Conservation (phyloP, 129 eudicot species). For the Heracleum sosnowskyi region DNA sequence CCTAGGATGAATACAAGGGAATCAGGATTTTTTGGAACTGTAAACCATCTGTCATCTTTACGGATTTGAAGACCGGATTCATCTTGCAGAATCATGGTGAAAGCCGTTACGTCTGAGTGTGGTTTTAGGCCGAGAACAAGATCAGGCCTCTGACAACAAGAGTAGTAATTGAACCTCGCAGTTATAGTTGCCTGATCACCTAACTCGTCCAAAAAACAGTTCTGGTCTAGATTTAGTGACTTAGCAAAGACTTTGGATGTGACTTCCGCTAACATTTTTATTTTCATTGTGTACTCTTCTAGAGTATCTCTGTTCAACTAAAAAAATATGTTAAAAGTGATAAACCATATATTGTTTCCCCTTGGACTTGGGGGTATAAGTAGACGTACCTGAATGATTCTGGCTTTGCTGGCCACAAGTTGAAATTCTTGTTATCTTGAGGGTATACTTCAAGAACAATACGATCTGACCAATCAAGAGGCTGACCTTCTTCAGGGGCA, state of each 20-base stretch:
- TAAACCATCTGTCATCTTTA: conserved; percentile 48
- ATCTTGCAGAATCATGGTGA: conserved; percentile 44
- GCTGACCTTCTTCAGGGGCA: conserved; percentile 36
- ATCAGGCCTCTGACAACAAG: conserved; percentile 53
- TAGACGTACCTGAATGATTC: conserved; percentile 31
- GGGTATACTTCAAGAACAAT: conserved; percentile 37
- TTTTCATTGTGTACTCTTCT: conserved; percentile 34
- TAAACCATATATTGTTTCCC: background rate
- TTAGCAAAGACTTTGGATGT: conserved; percentile 44
- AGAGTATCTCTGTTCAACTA: conserved; percentile 29
- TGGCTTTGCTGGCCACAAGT: conserved; percentile 48
- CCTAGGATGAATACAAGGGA: conserved; percentile 47
- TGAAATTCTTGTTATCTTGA: conserved; percentile 33
- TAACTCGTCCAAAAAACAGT: conserved; percentile 38
- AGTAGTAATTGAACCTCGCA: conserved; percentile 50
- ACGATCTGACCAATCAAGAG: conserved; percentile 80
- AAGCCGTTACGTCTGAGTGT: conserved; percentile 50
- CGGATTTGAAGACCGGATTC: conserved; percentile 47
- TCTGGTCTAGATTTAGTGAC: conserved; percentile 40
- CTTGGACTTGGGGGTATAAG: background rate
- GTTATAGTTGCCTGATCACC: conserved; percentile 30
- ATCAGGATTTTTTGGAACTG: conserved; percentile 35
- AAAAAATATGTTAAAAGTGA: background rate
- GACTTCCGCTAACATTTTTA: conserved; percentile 24
- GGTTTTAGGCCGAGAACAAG: conserved; percentile 49